These are phyloP conservation scores for Fusarium vanettenii DNA, from an alignment of 2,329 filamentous ascomycete species.

Conservation along the genomic window DNA sequence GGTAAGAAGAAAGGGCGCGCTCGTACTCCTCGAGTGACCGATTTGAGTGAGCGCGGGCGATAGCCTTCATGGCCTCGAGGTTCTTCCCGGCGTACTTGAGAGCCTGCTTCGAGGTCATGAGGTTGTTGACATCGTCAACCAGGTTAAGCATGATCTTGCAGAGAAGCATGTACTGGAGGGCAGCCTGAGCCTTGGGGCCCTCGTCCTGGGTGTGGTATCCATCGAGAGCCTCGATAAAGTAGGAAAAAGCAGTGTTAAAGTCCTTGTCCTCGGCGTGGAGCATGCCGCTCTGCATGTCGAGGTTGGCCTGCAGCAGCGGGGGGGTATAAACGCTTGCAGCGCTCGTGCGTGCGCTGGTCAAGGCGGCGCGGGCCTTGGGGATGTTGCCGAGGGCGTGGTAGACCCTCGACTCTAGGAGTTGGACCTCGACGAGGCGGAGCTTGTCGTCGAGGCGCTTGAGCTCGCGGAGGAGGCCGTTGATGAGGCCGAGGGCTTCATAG, in stretches of 20 bases:
- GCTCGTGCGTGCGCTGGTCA: slow-evolving; percentile 93
- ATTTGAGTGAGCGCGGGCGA: slow-evolving; percentile 94
- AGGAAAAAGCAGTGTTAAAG: slow-evolving; percentile 98
- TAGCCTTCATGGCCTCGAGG: slow-evolving; percentile 98
- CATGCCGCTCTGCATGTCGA: slow-evolving; percentile 99
- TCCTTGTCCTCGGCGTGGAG: slow-evolving; percentile 98
- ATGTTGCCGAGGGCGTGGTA: slow-evolving; percentile 98
- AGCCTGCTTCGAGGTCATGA: slow-evolving; percentile 96
- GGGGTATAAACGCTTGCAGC: slow-evolving; percentile 98
- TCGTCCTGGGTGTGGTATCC: slow-evolving; percentile 96
- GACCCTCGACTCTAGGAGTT: slow-evolving; percentile 94
- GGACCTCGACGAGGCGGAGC: slow-evolving; percentile 96
- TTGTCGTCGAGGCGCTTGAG: slow-evolving; percentile 99
- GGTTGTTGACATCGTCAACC: slow-evolving; percentile 92
- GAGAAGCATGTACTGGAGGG: slow-evolving; percentile 98
- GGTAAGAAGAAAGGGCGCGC: slow-evolving; percentile 87
- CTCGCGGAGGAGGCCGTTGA: slow-evolving; percentile 95
- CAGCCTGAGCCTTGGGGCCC: slow-evolving; percentile 88
- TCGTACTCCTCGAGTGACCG: slow-evolving; percentile 98
- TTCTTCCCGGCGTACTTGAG: slow-evolving; percentile 96
- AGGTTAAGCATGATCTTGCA: slow-evolving; percentile 99
- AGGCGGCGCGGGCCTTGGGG: slow-evolving; percentile 91
- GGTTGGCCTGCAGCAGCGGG: slow-evolving; percentile 90
- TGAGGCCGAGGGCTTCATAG: slow-evolving; percentile 95
- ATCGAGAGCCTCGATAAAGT: slow-evolving; percentile 99